A percentile compares a stretch with the other conserved stretches of the same genome.
phyloP scores from a whole-genome alignment of 2,329 filamentous ascomycete genomes.

The Chaetomium strumarium region DNA sequence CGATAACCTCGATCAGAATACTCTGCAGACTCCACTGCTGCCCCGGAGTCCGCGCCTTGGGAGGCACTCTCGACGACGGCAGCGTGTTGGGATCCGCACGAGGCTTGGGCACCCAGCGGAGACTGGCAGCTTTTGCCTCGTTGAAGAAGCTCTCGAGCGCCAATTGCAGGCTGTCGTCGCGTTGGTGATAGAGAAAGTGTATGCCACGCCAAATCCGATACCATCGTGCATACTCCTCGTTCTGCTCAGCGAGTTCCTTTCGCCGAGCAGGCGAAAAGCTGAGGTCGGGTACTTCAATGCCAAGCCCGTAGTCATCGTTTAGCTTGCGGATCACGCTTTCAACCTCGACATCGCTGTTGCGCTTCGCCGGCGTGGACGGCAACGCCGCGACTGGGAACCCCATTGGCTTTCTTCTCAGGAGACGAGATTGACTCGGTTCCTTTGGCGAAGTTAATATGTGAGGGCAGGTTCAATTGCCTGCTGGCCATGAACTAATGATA shows the following conservation, averaged over 20 bases:
- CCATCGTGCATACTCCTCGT: conserved; percentile 19
- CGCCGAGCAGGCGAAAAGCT: conserved; percentile 20
- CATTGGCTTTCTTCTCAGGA: neutral
- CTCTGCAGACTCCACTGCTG: conserved; percentile 25
- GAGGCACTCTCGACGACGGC: conserved; percentile 11
- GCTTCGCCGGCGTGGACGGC: conserved; percentile 18
- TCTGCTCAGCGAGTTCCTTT: conserved; percentile 10
- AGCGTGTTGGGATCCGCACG: conserved; percentile 17
- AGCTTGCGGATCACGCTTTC: conserved; percentile 21
- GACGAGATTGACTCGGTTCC: neutral
- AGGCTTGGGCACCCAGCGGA: conserved; percentile 24
- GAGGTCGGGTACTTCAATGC: conserved; percentile 21
- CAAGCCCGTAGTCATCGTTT: conserved; percentile 27
- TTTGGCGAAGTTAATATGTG: neutral
- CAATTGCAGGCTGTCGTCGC: conserved; percentile 13
- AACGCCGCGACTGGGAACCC: neutral
- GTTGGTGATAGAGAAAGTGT: conserved; percentile 22
- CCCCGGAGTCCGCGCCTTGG: conserved; percentile 12
- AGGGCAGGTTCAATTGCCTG: neutral
- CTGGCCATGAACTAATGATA: neutral
- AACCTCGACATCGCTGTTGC: conserved; percentile 17
- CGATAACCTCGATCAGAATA: conserved; percentile 22
- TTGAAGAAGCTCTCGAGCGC: conserved; percentile 22
- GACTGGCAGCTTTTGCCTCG: conserved; percentile 19
- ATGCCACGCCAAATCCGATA: conserved; percentile 23